These are phyloP conservation scores for Fagopyrum homotropicum DNA, from an alignment of 148 eudicot species.

Conservation along the genomic window DNA sequence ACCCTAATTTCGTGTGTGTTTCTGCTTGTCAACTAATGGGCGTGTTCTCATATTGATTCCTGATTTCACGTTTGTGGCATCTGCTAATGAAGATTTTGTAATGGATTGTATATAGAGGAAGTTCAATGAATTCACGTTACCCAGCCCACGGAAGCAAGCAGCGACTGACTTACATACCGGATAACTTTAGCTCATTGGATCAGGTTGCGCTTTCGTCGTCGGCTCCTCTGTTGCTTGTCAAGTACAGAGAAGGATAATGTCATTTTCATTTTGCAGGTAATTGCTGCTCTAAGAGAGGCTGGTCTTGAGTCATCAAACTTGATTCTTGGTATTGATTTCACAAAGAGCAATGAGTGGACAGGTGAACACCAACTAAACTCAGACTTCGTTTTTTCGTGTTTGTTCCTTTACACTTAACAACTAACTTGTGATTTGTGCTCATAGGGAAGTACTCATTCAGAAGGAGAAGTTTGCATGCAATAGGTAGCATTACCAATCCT, in stretches of 20 bases:
- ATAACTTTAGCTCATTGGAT: slow-evolving; percentile 66
- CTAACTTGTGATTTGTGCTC: background rate
- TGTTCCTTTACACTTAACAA: too few relatives aligned
- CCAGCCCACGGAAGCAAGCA: slow-evolving; percentile 22
- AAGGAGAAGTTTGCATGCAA: slow-evolving; percentile 68
- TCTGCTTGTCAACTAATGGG: too few relatives aligned
- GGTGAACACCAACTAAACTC: slow-evolving; percentile 27
- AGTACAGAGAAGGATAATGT: background rate
- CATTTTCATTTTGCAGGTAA: slow-evolving; percentile 34
- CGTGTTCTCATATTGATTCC: too few relatives aligned
- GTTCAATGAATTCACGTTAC: slow-evolving; percentile 26
- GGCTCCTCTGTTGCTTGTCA: slow-evolving; percentile 1
- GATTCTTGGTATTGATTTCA: slow-evolving; percentile 69
- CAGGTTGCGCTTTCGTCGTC: slow-evolving; percentile 40
- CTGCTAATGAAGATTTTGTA: too few relatives aligned
- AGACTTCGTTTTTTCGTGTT: too few relatives aligned
- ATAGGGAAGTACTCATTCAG: slow-evolving; percentile 60
- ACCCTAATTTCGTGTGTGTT: too few relatives aligned
- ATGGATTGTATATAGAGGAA: slow-evolving; percentile 23
- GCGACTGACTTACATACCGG: slow-evolving; percentile 46
- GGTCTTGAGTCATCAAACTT: slow-evolving; percentile 89
- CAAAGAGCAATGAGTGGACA: slow-evolving; percentile 76
- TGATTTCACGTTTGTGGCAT: too few relatives aligned
- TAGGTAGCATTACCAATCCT: slow-evolving; percentile 49
- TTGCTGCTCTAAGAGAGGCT: slow-evolving; percentile 61